Evolutionary conservation across 306 rosid genomes (phyloP).

Genomic region (Lotus japonicus): DNA sequence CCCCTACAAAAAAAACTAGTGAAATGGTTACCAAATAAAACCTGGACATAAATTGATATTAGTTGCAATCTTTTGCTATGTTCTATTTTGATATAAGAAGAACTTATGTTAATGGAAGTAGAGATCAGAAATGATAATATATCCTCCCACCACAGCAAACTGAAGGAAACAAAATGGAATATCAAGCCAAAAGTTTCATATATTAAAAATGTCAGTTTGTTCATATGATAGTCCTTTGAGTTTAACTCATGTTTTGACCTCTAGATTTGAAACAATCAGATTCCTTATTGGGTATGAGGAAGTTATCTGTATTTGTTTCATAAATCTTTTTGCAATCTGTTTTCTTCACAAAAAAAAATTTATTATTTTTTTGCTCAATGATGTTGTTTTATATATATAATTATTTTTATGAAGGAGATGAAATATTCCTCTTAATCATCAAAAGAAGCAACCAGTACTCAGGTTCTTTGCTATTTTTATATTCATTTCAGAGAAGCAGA

Average conservation of each 20-base stretch:
- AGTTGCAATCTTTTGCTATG: too few relatives aligned
- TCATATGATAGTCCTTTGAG: background rate
- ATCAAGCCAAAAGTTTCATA: too few relatives aligned
- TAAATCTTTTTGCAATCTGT: background rate
- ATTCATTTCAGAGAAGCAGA: conserved; percentile 38
- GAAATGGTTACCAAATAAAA: too few relatives aligned
- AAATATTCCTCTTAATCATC: background rate
- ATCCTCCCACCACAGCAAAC: too few relatives aligned
- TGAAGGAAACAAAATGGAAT: too few relatives aligned
- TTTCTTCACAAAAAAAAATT: too few relatives aligned
- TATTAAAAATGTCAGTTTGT: background rate
- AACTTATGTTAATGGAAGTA: too few relatives aligned
- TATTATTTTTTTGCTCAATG: too few relatives aligned
- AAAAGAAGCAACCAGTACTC: background rate
- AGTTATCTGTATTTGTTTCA: background rate
- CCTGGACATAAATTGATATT: too few relatives aligned
- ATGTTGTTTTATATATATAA: background rate
- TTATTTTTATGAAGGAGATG: background rate
- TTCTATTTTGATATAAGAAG: too few relatives aligned
- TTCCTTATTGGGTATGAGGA: background rate
- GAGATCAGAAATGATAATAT: too few relatives aligned
- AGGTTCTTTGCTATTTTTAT: background rate
- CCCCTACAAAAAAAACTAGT: too few relatives aligned
- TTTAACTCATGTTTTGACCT: background rate
- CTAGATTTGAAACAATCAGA: background rate